Percentiles rank a stretch among this genome's conserved stretches.
These are phyloP conservation scores for Dactylonectria estremocensis DNA, from an alignment of 2,329 filamentous ascomycete genomes.

Conservation along the genomic window DNA sequence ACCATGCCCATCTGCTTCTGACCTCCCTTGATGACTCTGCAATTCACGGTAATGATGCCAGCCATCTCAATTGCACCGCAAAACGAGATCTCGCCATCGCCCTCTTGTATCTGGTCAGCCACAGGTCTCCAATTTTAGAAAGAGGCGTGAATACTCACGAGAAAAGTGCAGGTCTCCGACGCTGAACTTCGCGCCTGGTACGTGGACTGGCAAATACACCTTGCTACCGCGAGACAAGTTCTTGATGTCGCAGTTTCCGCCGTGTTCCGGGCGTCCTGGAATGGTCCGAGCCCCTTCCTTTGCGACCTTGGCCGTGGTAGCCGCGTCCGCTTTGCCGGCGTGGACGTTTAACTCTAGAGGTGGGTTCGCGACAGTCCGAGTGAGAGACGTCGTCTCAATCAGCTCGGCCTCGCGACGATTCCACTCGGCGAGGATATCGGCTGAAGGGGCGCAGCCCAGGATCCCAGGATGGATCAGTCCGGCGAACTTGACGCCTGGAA, in stretches of 20 bases:
- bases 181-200: conserved; percentile 88
- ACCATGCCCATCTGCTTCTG: conserved; percentile 83
- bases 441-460: conserved; percentile 87
- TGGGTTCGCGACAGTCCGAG: conserved; percentile 82
- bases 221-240: conserved; percentile 85
- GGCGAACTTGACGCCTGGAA: conserved; percentile 88
- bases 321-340: conserved; percentile 74
- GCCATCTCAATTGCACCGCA: conserved; percentile 96
- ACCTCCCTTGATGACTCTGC: conserved; percentile 88
- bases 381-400: conserved; percentile 77
- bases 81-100: conserved; percentile 92
- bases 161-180: conserved; percentile 92
- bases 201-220: conserved; percentile 90
- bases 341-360: conserved; percentile 82
- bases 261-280: conserved; percentile 87
- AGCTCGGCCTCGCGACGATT: conserved; percentile 87
- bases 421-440: conserved; percentile 84
- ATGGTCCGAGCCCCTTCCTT: conserved; percentile 88
- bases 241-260: conserved; percentile 94
- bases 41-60: conserved; percentile 90
- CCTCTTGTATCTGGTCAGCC: conserved; percentile 64
- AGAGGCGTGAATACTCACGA: conserved; percentile 53
- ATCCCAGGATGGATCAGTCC: conserved; percentile 95
- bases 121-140: background rate
- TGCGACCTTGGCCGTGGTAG: conserved; percentile 77